phyloP scores from a whole-genome alignment of 441 rosid species.

The Pelargonium australe region DNA sequence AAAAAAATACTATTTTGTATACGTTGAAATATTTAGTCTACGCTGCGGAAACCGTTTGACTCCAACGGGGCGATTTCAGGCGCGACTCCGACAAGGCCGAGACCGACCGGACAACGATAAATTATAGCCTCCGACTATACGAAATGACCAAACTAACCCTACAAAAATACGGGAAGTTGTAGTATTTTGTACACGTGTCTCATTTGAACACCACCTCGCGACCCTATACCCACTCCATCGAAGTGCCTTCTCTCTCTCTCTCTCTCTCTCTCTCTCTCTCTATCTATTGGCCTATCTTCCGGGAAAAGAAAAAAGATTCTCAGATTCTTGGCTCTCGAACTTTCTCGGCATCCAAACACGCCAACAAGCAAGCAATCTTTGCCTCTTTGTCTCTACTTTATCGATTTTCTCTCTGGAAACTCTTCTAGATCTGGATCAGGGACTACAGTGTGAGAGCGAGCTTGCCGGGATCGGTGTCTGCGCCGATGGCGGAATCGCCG shows the following conservation, averaged over 20 bases:
- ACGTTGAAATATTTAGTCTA: too few species aligned
- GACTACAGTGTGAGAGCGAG: neutral
- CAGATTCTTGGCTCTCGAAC: slow-evolving; percentile 2
- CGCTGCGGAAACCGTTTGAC: too few species aligned
- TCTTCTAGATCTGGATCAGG: slow-evolving; percentile 15
- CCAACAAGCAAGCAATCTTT: neutral
- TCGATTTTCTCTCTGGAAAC: neutral
- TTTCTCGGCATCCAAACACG: slow-evolving; percentile 9
- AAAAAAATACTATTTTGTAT: too few species aligned
- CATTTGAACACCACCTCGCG: neutral
- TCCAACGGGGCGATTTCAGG: slow-evolving; percentile 20
- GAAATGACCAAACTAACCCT: neutral
- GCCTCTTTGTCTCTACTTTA: neutral
- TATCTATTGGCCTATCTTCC: neutral
- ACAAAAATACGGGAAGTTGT: neutral
- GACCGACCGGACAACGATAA: too few species aligned
- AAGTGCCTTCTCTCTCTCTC: neutral
- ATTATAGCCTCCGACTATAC: too few species aligned
- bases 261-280: neutral
- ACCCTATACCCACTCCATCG: neutral
- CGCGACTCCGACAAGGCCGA: too few species aligned
- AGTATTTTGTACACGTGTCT: neutral
- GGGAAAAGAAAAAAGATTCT: slow-evolving; percentile 3
- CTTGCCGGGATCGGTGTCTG: slow-evolving; percentile 10
- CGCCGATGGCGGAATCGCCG: slow-evolving; percentile 11